Evolutionary conservation across 2,329 filamentous ascomycete genomes (phyloP).

Genomic region (Colletotrichum truncatum): DNA sequence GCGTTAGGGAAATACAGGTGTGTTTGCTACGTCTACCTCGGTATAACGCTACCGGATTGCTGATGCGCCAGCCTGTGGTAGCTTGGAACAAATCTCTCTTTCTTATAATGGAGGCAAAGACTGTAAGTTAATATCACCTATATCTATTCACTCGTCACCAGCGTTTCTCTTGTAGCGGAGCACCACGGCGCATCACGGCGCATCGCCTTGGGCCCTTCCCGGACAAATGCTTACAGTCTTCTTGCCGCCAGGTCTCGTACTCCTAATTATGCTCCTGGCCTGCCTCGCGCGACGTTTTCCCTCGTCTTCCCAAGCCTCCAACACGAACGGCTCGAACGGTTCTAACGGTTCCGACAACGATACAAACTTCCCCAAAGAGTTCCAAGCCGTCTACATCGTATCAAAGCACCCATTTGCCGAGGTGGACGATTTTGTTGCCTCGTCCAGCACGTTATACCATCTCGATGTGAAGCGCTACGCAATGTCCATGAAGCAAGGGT

Average conservation of each 20-base stretch:
- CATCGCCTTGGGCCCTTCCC: not conserved
- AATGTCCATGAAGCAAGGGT: slow-evolving; percentile 82
- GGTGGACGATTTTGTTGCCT: slow-evolving; percentile 84
- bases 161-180: not conserved
- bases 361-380: slow-evolving; percentile 47
- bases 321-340: slow-evolving; percentile 22
- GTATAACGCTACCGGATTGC: not conserved
- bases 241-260: slow-evolving; percentile 67
- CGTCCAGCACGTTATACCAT: slow-evolving; percentile 74
- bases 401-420: slow-evolving; percentile 84
- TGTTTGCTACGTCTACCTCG: slow-evolving; percentile 38
- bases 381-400: slow-evolving; percentile 91
- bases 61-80: slow-evolving; percentile 44
- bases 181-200: not conserved
- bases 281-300: slow-evolving; percentile 53
- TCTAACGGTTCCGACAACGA: slow-evolving; percentile 23
- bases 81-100: slow-evolving; percentile 81
- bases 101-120: slow-evolving; percentile 99
- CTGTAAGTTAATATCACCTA: slow-evolving; percentile 56
- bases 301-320: slow-evolving; percentile 37
- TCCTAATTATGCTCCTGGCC: slow-evolving; percentile 86
- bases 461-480: slow-evolving; percentile 80
- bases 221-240: not conserved
- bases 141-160: not conserved
- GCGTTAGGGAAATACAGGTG: slow-evolving; percentile 81